Evolutionary conservation across 2,329 filamentous ascomycete species (phyloP).

Genomic region (Zasmidium angulare): DNA sequence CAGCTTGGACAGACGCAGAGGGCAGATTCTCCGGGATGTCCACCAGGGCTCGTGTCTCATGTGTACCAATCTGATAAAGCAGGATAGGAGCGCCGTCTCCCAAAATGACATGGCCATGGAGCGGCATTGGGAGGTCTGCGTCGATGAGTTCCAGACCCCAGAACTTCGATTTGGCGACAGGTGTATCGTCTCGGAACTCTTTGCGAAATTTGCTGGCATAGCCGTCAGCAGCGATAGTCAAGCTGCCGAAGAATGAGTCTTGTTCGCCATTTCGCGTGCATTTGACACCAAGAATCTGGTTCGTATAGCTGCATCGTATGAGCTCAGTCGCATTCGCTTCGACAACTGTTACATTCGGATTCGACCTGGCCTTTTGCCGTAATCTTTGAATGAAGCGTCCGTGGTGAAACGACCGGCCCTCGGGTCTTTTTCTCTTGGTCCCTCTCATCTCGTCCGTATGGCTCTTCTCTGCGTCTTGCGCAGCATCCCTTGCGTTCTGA

Average conservation of each 20-base stretch:
- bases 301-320: constrained; percentile 66
- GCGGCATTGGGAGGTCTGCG: constrained; percentile 70
- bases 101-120: constrained; percentile 86
- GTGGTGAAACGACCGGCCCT: constrained; percentile 88
- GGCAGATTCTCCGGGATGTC: constrained; percentile 80
- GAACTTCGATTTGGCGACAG: constrained; percentile 80
- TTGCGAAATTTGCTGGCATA: constrained; percentile 92
- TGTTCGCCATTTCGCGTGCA: constrained; percentile 63
- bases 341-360: constrained; percentile 83
- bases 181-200: constrained; percentile 65
- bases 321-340: constrained; percentile 83
- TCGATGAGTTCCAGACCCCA: constrained; percentile 92
- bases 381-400: constrained; percentile 86
- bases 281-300: constrained; percentile 80
- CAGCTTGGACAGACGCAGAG: constrained; percentile 68
- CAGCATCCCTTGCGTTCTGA: constrained; percentile 46
- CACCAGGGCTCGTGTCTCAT: constrained; percentile 86
- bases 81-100: constrained; percentile 75
- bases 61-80: constrained; percentile 94
- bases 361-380: constrained; percentile 68
- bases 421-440: constrained; percentile 52
- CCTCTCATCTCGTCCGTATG: constrained; percentile 31
- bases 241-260: constrained; percentile 79
- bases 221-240: constrained; percentile 89
- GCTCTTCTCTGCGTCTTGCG: constrained; percentile 38